Percentiles rank a stretch among this genome's conserved stretches.
phyloP scores from a whole-genome alignment of 2,329 filamentous ascomycete species.

The Podosphaera aphanis region DNA sequence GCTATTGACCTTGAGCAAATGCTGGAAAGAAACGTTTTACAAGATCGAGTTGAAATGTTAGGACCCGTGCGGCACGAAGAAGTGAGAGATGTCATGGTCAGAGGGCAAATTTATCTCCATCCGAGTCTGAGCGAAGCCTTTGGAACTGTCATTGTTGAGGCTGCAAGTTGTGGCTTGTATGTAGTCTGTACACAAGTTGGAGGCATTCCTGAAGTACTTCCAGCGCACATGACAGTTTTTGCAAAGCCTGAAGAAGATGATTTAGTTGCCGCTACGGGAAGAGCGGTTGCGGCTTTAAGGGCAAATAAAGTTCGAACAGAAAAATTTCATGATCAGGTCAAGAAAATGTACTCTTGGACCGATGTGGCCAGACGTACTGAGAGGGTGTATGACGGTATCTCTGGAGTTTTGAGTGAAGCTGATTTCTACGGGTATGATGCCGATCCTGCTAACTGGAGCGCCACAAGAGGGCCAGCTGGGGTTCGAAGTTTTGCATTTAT shows the following conservation, averaged over 20 bases:
- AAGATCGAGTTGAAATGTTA: constrained; percentile 80
- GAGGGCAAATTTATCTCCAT: constrained; percentile 88
- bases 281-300: constrained; percentile 67
- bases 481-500: constrained; percentile 80
- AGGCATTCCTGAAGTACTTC: constrained; percentile 87
- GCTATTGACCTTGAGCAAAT: constrained; percentile 96
- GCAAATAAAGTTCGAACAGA: constrained; percentile 77
- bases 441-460: constrained; percentile 38
- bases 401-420: constrained; percentile 58
- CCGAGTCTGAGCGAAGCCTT: constrained; percentile 92
- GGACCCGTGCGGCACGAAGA: constrained; percentile 87
- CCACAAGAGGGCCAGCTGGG: constrained; percentile 40
- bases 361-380: constrained; percentile 88
- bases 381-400: constrained; percentile 83
- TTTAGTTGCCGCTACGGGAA: constrained; percentile 67
- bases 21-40: constrained; percentile 81
- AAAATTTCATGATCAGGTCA: constrained; percentile 86
- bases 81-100: constrained; percentile 90
- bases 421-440: constrained; percentile 73
- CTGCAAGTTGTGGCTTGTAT: constrained; percentile 83
- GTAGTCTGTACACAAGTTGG: constrained; percentile 93
- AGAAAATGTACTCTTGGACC: constrained; percentile 96
- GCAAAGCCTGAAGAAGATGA: constrained; percentile 94
- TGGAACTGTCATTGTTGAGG: constrained; percentile 92
- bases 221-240: constrained; percentile 91